Evolutionary conservation across 202 grass and related monocot species (phyloP), one percentile per base, ranked within the genome.

Genomic region (Panicum hallii): DNA sequence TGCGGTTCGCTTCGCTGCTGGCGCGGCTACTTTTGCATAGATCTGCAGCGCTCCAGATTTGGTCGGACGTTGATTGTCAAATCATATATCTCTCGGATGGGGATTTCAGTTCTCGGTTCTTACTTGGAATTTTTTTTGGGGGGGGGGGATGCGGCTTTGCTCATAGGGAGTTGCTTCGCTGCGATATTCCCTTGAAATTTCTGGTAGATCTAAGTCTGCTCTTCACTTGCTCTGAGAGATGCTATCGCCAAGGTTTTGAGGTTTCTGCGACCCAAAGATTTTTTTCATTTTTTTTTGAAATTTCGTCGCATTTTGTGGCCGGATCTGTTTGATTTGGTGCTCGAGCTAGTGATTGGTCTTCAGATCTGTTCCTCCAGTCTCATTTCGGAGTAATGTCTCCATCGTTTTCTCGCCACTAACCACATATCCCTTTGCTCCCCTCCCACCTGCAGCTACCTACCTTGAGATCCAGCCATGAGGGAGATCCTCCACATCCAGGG

Each of bases 401-500:
- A 23, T 52, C 72, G 16, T 86, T 90, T 86, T 86, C 67, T 41
- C 52, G 60, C 32, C 34, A 19, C 60, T 74, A 69, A 86, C 79
- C 2, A 2, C 65, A 2, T 62, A 38, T 41, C 11, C 11, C 9
- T 38, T 60, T 70, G 74, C 19, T 47, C 11, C 43, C 67, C 34
- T 75, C 44, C 66, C 40, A 82, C 64, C 72, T 50, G 66, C 78
- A 89, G 72, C 15, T 7, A 73, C 56, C 88, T 0, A 66, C 56
- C 56, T 67, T 40, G 26, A 65, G 83, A 90, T 66, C 79, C 73
- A 82, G 49, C 79, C 79, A 97, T 97, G 94, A 97, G 94, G 88
- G 94, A 97, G 68, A 97, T 97, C 73, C 91, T 94, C 7, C 94
- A 97, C 67, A 76, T 97, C 76, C 94, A 97, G 90, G 94, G 89